Conservation (phyloP, 768 basidiomycete species). For the Collybiopsis confluens region DNA sequence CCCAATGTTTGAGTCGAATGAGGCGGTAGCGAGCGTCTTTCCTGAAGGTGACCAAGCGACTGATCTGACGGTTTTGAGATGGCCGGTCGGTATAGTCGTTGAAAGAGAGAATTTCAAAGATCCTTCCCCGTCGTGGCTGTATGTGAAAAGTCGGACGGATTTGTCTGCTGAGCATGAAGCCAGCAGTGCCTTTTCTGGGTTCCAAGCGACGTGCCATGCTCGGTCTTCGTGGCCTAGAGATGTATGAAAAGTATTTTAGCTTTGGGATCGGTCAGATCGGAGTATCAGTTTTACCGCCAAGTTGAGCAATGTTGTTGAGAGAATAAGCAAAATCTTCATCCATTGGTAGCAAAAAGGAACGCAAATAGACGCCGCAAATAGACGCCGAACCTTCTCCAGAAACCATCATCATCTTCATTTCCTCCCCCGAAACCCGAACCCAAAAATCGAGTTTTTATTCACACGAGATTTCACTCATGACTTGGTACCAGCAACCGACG, state of each 20-base stretch:
- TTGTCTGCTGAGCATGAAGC: slow-evolving; percentile 97
- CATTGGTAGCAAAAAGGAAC: too few relatives aligned
- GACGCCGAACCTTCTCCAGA: too few relatives aligned
- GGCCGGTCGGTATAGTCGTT: slow-evolving; percentile 75
- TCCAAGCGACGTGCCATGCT: slow-evolving; percentile 89
- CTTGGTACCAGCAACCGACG: too few relatives aligned
- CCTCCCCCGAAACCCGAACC: too few relatives aligned
- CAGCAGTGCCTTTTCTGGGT: slow-evolving; percentile 72
- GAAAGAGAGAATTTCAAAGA: slow-evolving; percentile 44
- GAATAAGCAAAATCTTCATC: too few relatives aligned
- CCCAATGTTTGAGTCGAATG: slow-evolving; percentile 89
- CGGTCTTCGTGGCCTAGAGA: slow-evolving; percentile 78
- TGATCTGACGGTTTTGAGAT: slow-evolving; percentile 82
- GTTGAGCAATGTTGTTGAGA: not conserved
- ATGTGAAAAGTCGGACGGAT: slow-evolving; percentile 80
- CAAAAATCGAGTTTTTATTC: too few relatives aligned
- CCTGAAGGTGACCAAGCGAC: slow-evolving; percentile 91
- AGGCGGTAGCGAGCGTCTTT: slow-evolving; percentile 80
- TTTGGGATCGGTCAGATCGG: not conserved
- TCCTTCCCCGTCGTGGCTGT: slow-evolving; percentile 30
- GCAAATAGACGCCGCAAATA: too few relatives aligned
- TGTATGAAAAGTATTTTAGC: slow-evolving; percentile 15
- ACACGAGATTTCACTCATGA: too few relatives aligned
- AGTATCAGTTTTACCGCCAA: not conserved
- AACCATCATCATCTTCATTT: too few relatives aligned